Evolutionary conservation across 2,329 filamentous ascomycete genomes (phyloP), one percentile per base, ranked within the genome.

Genomic region (Aspergillus nomiae): DNA sequence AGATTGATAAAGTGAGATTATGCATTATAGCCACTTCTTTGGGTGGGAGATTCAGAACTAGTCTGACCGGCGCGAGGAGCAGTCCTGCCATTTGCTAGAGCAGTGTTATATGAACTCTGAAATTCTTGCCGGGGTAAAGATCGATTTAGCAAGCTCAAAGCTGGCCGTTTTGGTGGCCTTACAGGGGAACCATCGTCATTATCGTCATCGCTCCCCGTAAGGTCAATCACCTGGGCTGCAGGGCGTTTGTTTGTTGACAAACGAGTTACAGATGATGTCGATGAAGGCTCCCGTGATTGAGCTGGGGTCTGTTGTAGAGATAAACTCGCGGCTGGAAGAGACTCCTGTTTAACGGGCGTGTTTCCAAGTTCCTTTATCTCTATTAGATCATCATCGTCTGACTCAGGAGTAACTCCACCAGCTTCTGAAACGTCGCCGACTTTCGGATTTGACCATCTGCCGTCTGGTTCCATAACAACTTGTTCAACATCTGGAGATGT

Each of bases 391-490:
- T 85, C 80, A 51, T 82, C 80, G 60, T 82, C 79, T 50, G 74
- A 73, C 34, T 72, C 62, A 46, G 76, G 77, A 57, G 74, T 74
- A 60, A 73, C 75, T 60, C 79, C 78, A 7, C 73, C 77, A 26
- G 74, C 74, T 19, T 75, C 72, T 38, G 78, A 71, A 30, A 78
- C 69, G n/a, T 80, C 78, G 24, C 77, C 75, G 36, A 82, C 78
- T 38, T 77, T 80, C 48, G 79, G 79, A 54, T 78, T 76, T 28
- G 84, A 82, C 95, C 95, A 99, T 69, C 85, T 83, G 3, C 94
- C 95, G 67, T 93, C 86, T 1, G 94, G 92, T 71, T 98, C 92
- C 48, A 99, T 92, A 1, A 90, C 94, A 30, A 98, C 93, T 69
- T 96, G 91, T 61, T 97, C 93, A 0, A 90, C 83, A 24, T 86